Evolutionary conservation across 371 early-diverging fungal genomes (phyloP), one percentile per base, ranked within the genome.

Genomic region (Mortierella sp.): DNA sequence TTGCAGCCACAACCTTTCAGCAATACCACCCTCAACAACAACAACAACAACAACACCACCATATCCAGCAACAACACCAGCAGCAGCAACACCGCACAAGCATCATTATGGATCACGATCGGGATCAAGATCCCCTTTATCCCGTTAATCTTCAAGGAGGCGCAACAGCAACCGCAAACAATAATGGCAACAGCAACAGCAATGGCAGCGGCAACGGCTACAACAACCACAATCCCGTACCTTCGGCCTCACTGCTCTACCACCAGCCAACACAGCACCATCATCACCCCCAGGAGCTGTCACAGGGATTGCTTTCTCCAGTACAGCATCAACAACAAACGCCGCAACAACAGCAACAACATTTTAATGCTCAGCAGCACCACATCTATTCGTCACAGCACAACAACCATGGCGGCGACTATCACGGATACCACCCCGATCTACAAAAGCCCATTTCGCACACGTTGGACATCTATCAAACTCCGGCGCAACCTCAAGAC

Each of bases 391-490:
- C 74, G 4, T 48, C 82, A 0, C 82, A 82, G 27, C 77, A 77
- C 54, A 38, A 56, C 54, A 14, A 55, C n/a, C 63, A 55, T 41
- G 78, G n/a, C 70, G 29, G n/a, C 72, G 29, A 27, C 71, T 74
- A 75, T 35, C 76, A 76, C 65, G 75, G 70, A 44, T 77, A 81
- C 60, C 78, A 77, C 27, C 58, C 68, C 48, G 81, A 81, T 71
- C 74, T 75, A 70, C 81, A 71, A 70, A 81, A 84, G 74, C 49
- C 74, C 44, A 78, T 81, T 43, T 74, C 81, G 29, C 84, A 84
- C 24, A 81, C 73, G 32, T 46, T 84, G 70, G 81, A 81, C 68
- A 81, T 84, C 48, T 84, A 84, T 68, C 83, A 83, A 71, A 51
- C 83, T 7, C 73, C 81, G 29, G 51, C 73, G 24, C 85, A 77